phyloP scores from a whole-genome alignment of 78 protist genomes.

The Isochrysis galbana region DNA sequence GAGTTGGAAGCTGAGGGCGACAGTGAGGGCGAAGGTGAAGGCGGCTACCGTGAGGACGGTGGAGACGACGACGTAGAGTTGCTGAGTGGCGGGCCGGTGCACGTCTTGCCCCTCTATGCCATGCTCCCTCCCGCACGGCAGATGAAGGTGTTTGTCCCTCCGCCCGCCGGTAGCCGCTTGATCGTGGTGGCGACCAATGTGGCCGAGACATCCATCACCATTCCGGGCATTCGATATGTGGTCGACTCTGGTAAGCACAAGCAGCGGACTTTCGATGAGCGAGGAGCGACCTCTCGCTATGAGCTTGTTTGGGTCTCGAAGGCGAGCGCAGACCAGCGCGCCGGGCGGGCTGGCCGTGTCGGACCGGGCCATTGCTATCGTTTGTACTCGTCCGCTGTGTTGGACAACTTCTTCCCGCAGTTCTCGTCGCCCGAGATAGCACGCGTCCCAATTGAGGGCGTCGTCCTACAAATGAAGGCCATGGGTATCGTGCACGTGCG shows the following conservation, averaged over 20 bases:
- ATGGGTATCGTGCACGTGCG: conserved; percentile 30
- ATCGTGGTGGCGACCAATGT: conserved; percentile 98
- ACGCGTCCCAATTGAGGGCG: conserved; percentile 74
- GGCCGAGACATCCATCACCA: conserved; percentile 99
- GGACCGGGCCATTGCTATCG: conserved; percentile 94
- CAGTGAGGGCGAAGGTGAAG: conserved; percentile 1
- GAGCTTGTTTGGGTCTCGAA: conserved; percentile 13
- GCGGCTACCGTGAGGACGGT: not conserved
- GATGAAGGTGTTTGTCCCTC: conserved; percentile 72
- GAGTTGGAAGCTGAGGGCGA: not conserved
- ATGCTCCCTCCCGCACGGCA: conserved; percentile 80
- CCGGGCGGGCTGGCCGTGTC: conserved; percentile 65
- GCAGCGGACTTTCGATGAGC: not conserved
- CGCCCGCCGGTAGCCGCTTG: conserved; percentile 66
- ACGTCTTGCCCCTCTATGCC: conserved; percentile 94
- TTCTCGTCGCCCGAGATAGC: conserved; percentile 79
- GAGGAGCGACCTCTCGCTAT: not conserved
- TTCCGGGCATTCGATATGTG: conserved; percentile 81
- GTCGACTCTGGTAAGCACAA: conserved; percentile 85
- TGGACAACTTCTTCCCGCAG: conserved; percentile 34
- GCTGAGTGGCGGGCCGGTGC: conserved; percentile 27
- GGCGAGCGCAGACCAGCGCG: conserved; percentile 53
- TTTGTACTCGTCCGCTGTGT: conserved; percentile 83
- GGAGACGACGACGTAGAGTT: not conserved
- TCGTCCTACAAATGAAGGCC: conserved; percentile 48